phyloP scores from a whole-genome alignment of 1,139 yeast genomes.

The Geotrichum klebahnii region DNA sequence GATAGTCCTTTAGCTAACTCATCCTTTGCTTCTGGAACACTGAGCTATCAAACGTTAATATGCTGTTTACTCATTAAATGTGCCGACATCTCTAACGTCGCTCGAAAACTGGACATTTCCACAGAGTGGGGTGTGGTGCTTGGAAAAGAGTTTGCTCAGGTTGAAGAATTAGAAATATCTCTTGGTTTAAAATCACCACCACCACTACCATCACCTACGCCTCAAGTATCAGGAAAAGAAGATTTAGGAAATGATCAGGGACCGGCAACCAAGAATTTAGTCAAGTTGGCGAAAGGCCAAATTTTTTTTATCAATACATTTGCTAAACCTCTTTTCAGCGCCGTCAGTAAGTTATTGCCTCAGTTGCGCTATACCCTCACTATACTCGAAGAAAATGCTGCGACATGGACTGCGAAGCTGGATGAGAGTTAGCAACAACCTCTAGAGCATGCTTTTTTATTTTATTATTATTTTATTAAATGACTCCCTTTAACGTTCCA shows the following conservation, averaged over 20 bases:
- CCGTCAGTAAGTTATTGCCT: slow-evolving; percentile 50
- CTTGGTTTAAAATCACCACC: slow-evolving; percentile 32
- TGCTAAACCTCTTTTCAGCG: slow-evolving; percentile 70
- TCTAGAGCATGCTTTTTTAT: no score
- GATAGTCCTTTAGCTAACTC: slow-evolving; percentile 6
- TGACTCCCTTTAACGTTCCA: neutral
- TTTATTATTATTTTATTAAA: no score
- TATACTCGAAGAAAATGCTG: slow-evolving; percentile 46
- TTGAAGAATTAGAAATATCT: slow-evolving; percentile 49
- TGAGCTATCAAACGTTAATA: slow-evolving; percentile 40
- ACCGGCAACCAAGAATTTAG: slow-evolving; percentile 38
- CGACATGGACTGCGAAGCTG: slow-evolving; percentile 40
- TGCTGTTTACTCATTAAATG: slow-evolving; percentile 75
- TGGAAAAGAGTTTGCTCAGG: slow-evolving; percentile 71
- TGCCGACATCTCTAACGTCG: slow-evolving; percentile 90
- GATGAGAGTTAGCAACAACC: neutral
- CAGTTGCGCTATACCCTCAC: slow-evolving; percentile 38
- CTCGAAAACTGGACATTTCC: slow-evolving; percentile 71
- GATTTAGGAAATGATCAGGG: neutral
- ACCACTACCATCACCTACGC: no score
- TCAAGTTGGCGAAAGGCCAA: slow-evolving; percentile 62
- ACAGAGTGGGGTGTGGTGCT: slow-evolving; percentile 83
- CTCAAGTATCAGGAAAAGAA: slow-evolving; percentile 16
- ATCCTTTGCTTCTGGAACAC: neutral
- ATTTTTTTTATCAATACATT: slow-evolving; percentile 76